Conservation (phyloP, 257 asterid genomes). For the Petrea volubilis region DNA sequence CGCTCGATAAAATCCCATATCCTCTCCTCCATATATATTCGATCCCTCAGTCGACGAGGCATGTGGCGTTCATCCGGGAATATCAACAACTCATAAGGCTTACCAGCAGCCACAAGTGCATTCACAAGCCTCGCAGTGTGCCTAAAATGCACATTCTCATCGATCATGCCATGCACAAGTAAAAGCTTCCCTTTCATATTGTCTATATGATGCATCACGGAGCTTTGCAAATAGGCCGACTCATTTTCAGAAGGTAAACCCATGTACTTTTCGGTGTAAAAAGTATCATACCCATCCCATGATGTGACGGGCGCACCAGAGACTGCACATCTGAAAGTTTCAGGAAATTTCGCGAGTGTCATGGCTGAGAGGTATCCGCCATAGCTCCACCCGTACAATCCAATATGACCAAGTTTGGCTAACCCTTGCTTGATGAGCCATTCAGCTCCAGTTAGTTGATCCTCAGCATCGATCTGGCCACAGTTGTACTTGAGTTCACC, state of each 20-base stretch:
- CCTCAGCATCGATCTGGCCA: slow-evolving; percentile 77
- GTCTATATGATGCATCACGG: slow-evolving; percentile 65
- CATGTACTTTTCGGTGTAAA: slow-evolving; percentile 90
- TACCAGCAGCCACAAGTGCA: slow-evolving; percentile 68
- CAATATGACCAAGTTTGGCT: slow-evolving; percentile 63
- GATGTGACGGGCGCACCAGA: slow-evolving; percentile 97
- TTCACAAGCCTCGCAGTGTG: slow-evolving; percentile 92
- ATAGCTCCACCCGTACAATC: slow-evolving; percentile 94
- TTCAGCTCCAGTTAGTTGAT: slow-evolving; percentile 79
- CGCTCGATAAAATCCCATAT: slow-evolving; percentile 83
- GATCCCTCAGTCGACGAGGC: slow-evolving; percentile 70
- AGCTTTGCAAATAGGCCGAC: slow-evolving; percentile 48
- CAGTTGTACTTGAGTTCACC: slow-evolving; percentile 79
- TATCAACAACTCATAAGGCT: slow-evolving; percentile 68
- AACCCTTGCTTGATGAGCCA: slow-evolving; percentile 77
- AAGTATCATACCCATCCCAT: slow-evolving; percentile 95
- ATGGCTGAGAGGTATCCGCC: slow-evolving; percentile 96
- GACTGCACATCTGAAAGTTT: slow-evolving; percentile 68
- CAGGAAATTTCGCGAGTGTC: slow-evolving; percentile 65
- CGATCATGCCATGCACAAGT: slow-evolving; percentile 94
- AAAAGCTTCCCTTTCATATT: slow-evolving; percentile 70
- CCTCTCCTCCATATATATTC: slow-evolving; percentile 89
- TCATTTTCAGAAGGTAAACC: slow-evolving; percentile 71
- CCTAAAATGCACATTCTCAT: slow-evolving; percentile 93
- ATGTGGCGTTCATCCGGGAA: slow-evolving; percentile 97